phyloP scores from a whole-genome alignment of 371 early-diverging fungal species.

The Mycotypha africana region DNA sequence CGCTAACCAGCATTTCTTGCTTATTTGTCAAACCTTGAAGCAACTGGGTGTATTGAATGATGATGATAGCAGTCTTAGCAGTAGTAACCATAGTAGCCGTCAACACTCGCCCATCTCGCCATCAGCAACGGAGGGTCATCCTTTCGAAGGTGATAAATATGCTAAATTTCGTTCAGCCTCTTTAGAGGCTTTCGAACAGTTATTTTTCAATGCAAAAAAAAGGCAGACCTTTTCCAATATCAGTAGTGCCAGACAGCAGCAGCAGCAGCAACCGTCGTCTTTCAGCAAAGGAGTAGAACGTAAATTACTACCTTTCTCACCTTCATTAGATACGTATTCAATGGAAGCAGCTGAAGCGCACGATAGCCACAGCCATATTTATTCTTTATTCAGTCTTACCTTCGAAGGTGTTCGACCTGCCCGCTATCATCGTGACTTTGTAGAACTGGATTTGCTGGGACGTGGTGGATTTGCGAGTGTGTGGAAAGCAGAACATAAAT shows the following conservation, averaged over 20 bases:
- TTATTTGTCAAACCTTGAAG: conserved; percentile 58
- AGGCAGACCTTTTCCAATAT: too few relatives aligned
- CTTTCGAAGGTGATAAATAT: too few relatives aligned
- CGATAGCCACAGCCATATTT: conserved; percentile 1
- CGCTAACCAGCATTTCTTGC: conserved; percentile 75
- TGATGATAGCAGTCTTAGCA: conserved; percentile 77
- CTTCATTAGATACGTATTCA: not conserved
- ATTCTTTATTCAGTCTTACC: too few relatives aligned
- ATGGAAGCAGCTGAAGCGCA: not conserved
- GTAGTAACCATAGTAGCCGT: too few relatives aligned
- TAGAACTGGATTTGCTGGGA: conserved; percentile 72
- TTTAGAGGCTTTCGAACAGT: conserved; percentile 74
- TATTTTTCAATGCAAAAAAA: conserved; percentile 82
- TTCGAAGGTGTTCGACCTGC: conserved; percentile 64
- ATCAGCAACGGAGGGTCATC: too few relatives aligned
- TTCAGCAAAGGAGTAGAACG: conserved; percentile 3
- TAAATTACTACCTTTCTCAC: conserved; percentile 1
- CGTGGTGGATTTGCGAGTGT: conserved; percentile 96
- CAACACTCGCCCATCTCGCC: too few relatives aligned
- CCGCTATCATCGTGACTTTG: conserved; percentile 83
- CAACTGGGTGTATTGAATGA: conserved; percentile 68
- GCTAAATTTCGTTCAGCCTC: conserved; percentile 74
- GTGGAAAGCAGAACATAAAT: conserved; percentile 63
- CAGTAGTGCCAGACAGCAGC: conserved; percentile 60
- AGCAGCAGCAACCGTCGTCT: conserved; percentile 22